Evolutionary conservation across 768 basidiomycete genomes (phyloP), one percentile per base, ranked within the genome.

Genomic region (Pisolithus sp.): DNA sequence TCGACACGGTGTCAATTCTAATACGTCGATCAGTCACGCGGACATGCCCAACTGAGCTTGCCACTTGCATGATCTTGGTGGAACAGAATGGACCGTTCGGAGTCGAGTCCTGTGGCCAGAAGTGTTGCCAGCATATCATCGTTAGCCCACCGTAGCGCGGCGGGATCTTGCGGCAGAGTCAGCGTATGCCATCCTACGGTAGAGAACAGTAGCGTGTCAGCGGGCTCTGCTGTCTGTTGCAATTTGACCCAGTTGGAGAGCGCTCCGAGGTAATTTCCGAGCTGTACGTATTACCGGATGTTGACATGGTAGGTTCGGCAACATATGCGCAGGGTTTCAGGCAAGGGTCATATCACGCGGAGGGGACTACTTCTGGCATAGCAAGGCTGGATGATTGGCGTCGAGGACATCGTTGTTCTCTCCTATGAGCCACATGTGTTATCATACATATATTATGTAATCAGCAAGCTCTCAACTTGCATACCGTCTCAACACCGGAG

Each of bases 181-280:
- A 97, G 75, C 10, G 95, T 93, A 64, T 98, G 95, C 79, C 92
- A 86, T 24, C 94, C 94, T 10, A 94, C 94, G 55, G 96, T 84
- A 1, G 89, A 85, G 67, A 89, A 94, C 21, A 95, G 67, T 8
- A 93, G 74, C 49, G 76, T 70, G 62, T 91, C 86, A 9, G 79
- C 72, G 1, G 76, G 73, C 7, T 63, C 62, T 0, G 84, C 77
- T 37, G 76, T 71, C 40, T 77, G 72, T 67, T 95, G 91, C 26
- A 96, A 72, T 49, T 75, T 76, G 44, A 92, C 87, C 93, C 93
- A 95, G 64, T 93, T 93, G 17, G 79, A 79, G 24, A 96, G 73
- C 0, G 94, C 93, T 4, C 95, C 95, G 2, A 97, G 76, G 61
- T 92, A 90, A 67, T 98, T 97, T 42, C 95, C 95, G 62, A 96